A percentile compares a stretch with the other conserved stretches of the same genome.
phyloP scores from a whole-genome alignment of 2,329 filamentous ascomycete species.

The Pseudocercospora ulei region DNA sequence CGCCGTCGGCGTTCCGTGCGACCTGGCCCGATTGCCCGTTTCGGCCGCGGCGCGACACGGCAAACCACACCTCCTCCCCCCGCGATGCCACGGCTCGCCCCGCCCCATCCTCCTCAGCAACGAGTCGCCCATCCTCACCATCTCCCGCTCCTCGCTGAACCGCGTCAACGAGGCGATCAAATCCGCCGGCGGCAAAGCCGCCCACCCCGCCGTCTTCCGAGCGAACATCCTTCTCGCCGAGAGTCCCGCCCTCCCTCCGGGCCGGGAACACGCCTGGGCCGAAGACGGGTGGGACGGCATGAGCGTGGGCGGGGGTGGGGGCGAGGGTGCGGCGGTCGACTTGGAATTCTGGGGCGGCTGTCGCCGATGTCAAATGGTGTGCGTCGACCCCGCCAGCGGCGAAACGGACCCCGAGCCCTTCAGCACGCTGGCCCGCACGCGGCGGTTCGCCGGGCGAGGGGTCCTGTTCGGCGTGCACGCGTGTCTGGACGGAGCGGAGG shows the following conservation, averaged over 20 bases:
- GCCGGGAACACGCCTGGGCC: constrained; percentile 53
- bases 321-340: constrained; percentile 35
- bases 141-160: constrained; percentile 70
- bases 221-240: constrained; percentile 73
- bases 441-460: constrained; percentile 68
- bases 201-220: constrained; percentile 67
- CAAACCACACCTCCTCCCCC: constrained; percentile 55
- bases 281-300: constrained; percentile 71
- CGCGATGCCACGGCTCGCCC: constrained; percentile 26
- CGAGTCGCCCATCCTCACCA: constrained; percentile 81
- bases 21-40: constrained; percentile 70
- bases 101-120: constrained; percentile 72
- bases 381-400: constrained; percentile 75
- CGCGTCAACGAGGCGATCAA: constrained; percentile 65
- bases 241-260: constrained; percentile 37
- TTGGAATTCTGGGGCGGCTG: constrained; percentile 74
- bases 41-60: constrained; percentile 54
- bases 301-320: constrained; percentile 49
- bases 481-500: too few relatives aligned
- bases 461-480: constrained; percentile 82
- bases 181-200: constrained; percentile 51
- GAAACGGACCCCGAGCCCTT: constrained; percentile 75
- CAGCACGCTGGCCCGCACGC: constrained; percentile 74
- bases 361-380: constrained; percentile 90
- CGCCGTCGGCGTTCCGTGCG: constrained; percentile 67